These are phyloP conservation scores for Diaporthe sp. DNA, from an alignment of 2,329 filamentous ascomycete genomes.

Conservation along the genomic window DNA sequence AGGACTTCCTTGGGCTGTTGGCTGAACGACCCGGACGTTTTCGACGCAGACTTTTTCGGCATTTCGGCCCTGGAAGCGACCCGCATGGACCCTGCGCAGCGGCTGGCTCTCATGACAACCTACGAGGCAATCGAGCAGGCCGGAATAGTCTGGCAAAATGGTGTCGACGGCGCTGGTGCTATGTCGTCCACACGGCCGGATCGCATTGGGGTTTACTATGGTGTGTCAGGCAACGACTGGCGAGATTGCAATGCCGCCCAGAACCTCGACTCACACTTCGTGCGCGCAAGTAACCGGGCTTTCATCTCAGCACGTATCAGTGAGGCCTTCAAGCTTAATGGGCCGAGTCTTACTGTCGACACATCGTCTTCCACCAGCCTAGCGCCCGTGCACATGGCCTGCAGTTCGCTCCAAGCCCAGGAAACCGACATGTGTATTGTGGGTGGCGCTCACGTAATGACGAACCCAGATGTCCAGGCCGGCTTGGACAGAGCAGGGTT, in stretches of 20 bases:
- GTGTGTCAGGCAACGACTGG: conserved; percentile 65
- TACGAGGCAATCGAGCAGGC: conserved; percentile 54
- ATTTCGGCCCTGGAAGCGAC: conserved; percentile 31
- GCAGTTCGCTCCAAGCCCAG: conserved; percentile 67
- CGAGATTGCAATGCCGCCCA: conserved; percentile 70
- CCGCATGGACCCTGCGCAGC: conserved; percentile 35
- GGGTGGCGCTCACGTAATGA: conserved; percentile 72
- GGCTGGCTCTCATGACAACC: conserved; percentile 15
- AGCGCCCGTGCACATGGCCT: conserved; percentile 54
- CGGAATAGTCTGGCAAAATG: conserved; percentile 49
- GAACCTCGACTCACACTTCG: conserved; percentile 40
- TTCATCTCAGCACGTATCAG: conserved; percentile 51
- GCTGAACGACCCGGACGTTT: conserved; percentile 18
- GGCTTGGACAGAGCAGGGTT: conserved; percentile 73
- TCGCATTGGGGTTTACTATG: conserved; percentile 75
- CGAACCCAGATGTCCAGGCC: conserved; percentile 73
- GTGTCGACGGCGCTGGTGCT: background rate
- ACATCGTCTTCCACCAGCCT: conserved; percentile 54
- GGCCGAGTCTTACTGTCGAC: conserved; percentile 51
- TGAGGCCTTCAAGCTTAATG: conserved; percentile 51
- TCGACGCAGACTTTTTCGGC: conserved; percentile 37
- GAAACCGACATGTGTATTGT: conserved; percentile 74
- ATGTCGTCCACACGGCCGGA: conserved; percentile 44
- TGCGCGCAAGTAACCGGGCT: conserved; percentile 45
- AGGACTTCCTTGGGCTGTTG: conserved; percentile 66